Base-by-base conservation (phyloP, 148 eudicot species). In the Persicaria maculosa region DNA sequence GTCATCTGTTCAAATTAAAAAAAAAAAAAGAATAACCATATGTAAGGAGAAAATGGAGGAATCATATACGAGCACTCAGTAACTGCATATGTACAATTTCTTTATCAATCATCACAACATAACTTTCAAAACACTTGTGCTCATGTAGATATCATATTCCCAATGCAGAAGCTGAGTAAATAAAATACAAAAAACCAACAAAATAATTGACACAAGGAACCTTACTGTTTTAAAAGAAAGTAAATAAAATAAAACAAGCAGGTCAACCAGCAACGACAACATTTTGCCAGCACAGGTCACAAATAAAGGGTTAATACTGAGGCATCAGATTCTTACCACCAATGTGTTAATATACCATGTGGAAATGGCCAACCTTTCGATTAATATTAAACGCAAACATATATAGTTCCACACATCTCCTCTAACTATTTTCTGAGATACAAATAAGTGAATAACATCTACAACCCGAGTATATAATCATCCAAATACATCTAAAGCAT, bases 1-100 rank as follows among this genome's bases (percentile, higher is more conserved):
- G 61, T 76, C 83, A 48, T 77, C 84, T 80, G 74, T 48, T 74
- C 53, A 71, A 11, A 19, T 45, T 9, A 15, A 71, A 2, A 71
- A 36, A 19, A 15, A 71, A 2, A 71, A 36, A 67, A 4, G 19
- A 67, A 44, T 47, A 17, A 22, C 1, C 36, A 47, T 48, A 70
- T 48, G 14, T 17, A 17, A 46, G 9, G 16, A 70, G 7, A 45
- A 48, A 70, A 17, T 17, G 9, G 16, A 70, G 7, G 71, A 48
- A 70, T 2, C 9, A 11, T 17, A 45, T 14, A 70, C 7, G 31
- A 17, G 17, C 8, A n/a, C 69, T 40, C 14, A 36, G 14, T 36
- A 64, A 64, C 69, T 64, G 69, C 45, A 64, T 64, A 64, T 36
- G 46, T 12, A 64, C 69, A 64, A 9, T 3, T 8, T 25, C 36